These are phyloP conservation scores for Boletus barrowsii DNA, from an alignment of 768 basidiomycete genomes.

Conservation along the genomic window DNA sequence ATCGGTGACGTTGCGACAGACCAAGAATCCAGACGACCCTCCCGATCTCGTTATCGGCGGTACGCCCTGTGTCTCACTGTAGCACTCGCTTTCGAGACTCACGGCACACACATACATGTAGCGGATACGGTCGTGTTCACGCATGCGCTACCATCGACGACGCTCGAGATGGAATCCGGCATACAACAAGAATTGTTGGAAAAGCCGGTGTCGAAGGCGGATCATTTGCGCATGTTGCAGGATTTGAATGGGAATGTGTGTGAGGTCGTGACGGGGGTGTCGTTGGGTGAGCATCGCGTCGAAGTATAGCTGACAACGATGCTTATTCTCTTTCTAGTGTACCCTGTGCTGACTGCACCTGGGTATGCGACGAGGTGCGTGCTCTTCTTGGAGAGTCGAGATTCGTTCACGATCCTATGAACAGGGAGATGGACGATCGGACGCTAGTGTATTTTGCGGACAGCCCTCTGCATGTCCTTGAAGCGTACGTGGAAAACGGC, in stretches of 20 bases:
- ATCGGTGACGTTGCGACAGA: slow-evolving; percentile 25
- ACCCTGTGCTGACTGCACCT: slow-evolving; percentile 70
- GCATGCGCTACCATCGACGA: slow-evolving; percentile 60
- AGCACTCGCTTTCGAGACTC: too few relatives aligned
- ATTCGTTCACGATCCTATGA: neutral
- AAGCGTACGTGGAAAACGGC: slow-evolving; percentile 80
- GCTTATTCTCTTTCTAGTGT: slow-evolving; percentile 42
- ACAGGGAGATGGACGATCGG: slow-evolving; percentile 79
- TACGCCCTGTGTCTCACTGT: slow-evolving; percentile 23
- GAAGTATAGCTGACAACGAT: too few relatives aligned
- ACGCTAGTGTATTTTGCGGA: slow-evolving; percentile 76
- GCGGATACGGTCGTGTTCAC: slow-evolving; percentile 97
- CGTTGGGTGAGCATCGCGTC: slow-evolving; percentile 55
- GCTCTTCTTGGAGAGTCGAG: neutral
- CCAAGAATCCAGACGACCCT: slow-evolving; percentile 58
- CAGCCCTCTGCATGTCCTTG: slow-evolving; percentile 51
- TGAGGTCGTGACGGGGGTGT: slow-evolving; percentile 90
- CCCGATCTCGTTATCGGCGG: slow-evolving; percentile 82
- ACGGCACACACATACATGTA: slow-evolving; percentile 24
- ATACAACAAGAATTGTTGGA: slow-evolving; percentile 76
- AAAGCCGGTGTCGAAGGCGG: slow-evolving; percentile 76
- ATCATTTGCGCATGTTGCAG: slow-evolving; percentile 83
- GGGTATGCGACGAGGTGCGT: slow-evolving; percentile 69
- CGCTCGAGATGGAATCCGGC: slow-evolving; percentile 40
- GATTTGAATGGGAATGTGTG: slow-evolving; percentile 85